phyloP scores from a whole-genome alignment of 73 alveolate genomes.

The Tetrahymena borealis region DNA sequence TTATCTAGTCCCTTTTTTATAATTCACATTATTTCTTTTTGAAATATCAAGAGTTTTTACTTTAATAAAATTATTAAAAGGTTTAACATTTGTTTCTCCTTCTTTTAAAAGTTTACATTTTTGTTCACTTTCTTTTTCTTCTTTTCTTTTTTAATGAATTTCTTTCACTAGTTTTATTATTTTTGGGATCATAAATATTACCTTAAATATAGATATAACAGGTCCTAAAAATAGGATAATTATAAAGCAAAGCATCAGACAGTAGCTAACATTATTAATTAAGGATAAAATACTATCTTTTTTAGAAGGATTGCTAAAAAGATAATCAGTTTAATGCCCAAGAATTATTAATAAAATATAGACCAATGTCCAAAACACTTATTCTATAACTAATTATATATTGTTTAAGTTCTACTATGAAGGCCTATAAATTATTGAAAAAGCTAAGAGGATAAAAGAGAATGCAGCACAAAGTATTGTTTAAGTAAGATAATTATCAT shows the following conservation, averaged over 20 bases:
- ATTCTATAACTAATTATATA: background rate
- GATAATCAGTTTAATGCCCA: background rate
- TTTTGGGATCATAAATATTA: background rate
- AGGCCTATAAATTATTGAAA: background rate
- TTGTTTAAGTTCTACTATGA: background rate
- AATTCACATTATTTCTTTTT: no score
- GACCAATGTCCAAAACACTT: background rate
- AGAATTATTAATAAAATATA: background rate
- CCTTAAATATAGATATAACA: background rate
- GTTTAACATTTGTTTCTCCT: background rate
- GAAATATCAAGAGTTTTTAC: no score
- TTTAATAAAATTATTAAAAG: no score
- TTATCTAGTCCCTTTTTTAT: no score
- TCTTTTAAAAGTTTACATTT: background rate
- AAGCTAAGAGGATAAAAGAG: background rate
- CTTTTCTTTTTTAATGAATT: background rate
- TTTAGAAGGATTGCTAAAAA: background rate
- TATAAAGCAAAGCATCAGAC: background rate
- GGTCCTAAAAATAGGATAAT: background rate
- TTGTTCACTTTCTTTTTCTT: background rate
- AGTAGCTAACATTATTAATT: background rate
- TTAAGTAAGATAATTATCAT: background rate
- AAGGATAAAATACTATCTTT: background rate
- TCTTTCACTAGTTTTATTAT: background rate
- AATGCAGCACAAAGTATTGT: background rate